Conservation (phyloP, 2,329 filamentous ascomycete genomes). For the Colletotrichum gloeosporioides region DNA sequence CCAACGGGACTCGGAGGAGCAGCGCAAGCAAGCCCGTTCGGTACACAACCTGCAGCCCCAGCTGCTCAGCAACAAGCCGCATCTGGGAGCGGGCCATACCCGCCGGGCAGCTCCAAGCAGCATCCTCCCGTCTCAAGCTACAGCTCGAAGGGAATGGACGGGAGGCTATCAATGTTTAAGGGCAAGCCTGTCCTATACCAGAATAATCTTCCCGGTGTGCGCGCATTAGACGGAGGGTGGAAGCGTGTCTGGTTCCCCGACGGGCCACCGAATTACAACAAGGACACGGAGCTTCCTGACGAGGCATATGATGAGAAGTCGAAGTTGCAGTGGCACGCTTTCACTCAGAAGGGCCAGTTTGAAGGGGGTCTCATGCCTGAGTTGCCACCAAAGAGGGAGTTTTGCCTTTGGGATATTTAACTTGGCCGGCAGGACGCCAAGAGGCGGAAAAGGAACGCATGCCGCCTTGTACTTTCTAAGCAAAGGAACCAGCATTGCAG, state of each 20-base stretch:
- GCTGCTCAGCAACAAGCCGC: constrained; percentile 14
- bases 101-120: constrained; percentile 46
- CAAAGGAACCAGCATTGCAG: constrained; percentile 12
- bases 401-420: constrained; percentile 76
- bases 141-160: constrained; percentile 44
- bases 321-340: constrained; percentile 67
- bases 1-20: constrained; percentile 9
- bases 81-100: constrained; percentile 43
- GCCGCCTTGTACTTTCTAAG: not conserved
- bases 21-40: constrained; percentile 28
- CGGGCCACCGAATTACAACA: constrained; percentile 68
- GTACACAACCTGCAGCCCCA: constrained; percentile 17
- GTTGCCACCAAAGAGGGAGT: constrained; percentile 79
- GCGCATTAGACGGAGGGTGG: constrained; percentile 58
- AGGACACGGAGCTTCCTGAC: constrained; percentile 65
- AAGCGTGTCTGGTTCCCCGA: constrained; percentile 76
- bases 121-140: constrained; percentile 53
- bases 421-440: not conserved
- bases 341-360: constrained; percentile 72
- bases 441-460: not conserved
- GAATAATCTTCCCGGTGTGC: constrained; percentile 51
- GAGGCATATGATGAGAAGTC: constrained; percentile 65
- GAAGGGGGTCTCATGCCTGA: constrained; percentile 75
- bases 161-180: constrained; percentile 64
- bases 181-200: constrained; percentile 67